phyloP scores from a whole-genome alignment of 768 basidiomycete genomes.

The Piloderma croceum region DNA sequence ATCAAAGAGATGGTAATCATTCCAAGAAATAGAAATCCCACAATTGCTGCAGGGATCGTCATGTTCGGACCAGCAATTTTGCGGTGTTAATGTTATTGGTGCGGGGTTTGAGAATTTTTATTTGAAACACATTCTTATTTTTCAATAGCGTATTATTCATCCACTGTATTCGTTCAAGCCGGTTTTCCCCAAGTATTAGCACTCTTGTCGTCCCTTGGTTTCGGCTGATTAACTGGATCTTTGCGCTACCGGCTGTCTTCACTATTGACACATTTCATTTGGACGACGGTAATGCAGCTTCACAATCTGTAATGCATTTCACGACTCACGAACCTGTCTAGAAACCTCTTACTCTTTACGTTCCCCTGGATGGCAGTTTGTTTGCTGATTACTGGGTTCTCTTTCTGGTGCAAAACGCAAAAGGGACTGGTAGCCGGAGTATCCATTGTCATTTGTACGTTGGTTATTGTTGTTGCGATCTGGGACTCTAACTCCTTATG shows the following conservation, averaged over 20 bases:
- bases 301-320: too few relatives aligned
- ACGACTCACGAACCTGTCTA: too few relatives aligned
- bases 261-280: slow-evolving; percentile 61
- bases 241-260: slow-evolving; percentile 44
- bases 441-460: too few relatives aligned
- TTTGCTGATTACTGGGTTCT: slow-evolving; percentile 57
- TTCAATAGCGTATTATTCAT: slow-evolving; percentile 60
- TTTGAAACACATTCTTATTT: too few relatives aligned
- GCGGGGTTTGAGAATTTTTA: too few relatives aligned
- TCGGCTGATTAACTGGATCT: slow-evolving; percentile 43
- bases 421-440: too few relatives aligned
- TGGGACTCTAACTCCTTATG: neutral
- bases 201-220: slow-evolving; percentile 53
- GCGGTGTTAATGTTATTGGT: slow-evolving; percentile 55
- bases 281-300: slow-evolving; percentile 56
- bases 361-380: slow-evolving; percentile 62
- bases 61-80: slow-evolving; percentile 60
- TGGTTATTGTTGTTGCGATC: neutral
- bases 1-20: slow-evolving; percentile 48
- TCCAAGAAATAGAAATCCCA: slow-evolving; percentile 49
- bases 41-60: slow-evolving; percentile 44
- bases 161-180: slow-evolving; percentile 43
- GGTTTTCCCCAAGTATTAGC: slow-evolving; percentile 47
- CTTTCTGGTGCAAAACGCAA: slow-evolving; percentile 33
- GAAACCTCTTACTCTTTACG: slow-evolving; percentile 54